Evolutionary conservation across 1,284 basidiomycete species (phyloP).

Genomic region (Leccinum glutinopallens): DNA sequence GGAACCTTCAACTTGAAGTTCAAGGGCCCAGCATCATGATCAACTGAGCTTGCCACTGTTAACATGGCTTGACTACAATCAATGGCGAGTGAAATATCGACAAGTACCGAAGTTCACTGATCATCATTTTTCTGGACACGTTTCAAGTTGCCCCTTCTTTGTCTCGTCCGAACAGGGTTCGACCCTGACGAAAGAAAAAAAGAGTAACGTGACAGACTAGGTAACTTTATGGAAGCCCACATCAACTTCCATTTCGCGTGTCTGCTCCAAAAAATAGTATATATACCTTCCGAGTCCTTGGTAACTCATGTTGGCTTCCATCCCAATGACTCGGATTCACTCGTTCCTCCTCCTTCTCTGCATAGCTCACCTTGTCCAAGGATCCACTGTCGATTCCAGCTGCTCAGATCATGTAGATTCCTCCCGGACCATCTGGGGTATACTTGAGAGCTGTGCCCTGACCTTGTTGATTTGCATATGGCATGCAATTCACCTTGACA

Average conservation of each 20-base stretch:
- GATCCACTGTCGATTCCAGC: background rate
- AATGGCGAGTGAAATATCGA: background rate
- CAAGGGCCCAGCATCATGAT: too few relatives aligned
- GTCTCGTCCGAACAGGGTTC: background rate
- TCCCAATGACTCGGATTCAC: background rate
- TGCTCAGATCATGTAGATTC: background rate
- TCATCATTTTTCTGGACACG: background rate
- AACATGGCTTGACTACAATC: background rate
- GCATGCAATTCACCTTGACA: background rate
- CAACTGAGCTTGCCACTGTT: background rate
- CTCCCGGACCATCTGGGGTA: background rate
- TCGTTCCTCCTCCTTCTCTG: background rate
- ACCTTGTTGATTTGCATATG: background rate
- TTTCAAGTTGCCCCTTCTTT: background rate
- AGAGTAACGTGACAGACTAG: background rate
- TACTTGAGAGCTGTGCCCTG: background rate
- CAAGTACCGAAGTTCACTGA: background rate
- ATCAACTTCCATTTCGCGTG: background rate
- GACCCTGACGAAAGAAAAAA: background rate
- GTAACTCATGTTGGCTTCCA: background rate
- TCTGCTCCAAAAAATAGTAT: background rate
- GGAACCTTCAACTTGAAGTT: too few relatives aligned
- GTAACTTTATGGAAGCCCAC: background rate
- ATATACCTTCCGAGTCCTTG: background rate
- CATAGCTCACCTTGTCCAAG: slow-evolving; percentile 1